Conservation (phyloP, 345 rosid species). For the Bretschneidera sinensis region DNA sequence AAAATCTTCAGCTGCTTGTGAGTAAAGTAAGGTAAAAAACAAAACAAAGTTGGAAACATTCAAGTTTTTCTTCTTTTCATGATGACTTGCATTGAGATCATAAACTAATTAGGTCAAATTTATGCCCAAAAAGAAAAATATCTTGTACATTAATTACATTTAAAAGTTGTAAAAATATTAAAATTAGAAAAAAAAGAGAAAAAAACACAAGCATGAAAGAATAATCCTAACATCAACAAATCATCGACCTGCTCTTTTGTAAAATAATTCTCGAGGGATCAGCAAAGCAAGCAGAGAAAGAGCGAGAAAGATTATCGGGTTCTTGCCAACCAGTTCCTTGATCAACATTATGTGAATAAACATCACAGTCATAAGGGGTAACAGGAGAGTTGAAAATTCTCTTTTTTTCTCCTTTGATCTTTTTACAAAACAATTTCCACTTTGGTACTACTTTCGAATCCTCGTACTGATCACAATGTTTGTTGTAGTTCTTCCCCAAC, state of each 20-base stretch:
- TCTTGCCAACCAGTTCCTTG: constrained; percentile 41
- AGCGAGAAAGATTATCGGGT: constrained; percentile 44
- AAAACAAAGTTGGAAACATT: too few relatives aligned
- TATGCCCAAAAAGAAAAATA: not conserved
- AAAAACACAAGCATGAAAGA: too few relatives aligned
- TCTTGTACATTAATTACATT: too few relatives aligned
- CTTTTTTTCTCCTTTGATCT: constrained; percentile 31
- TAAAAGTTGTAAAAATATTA: too few relatives aligned
- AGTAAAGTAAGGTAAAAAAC: not conserved
- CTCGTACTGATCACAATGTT: not conserved
- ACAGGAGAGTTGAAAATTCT: constrained; percentile 18
- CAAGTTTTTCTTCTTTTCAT: constrained; percentile 4
- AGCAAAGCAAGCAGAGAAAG: constrained; percentile 58
- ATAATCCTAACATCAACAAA: too few relatives aligned
- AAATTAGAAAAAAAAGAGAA: too few relatives aligned
- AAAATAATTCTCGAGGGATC: constrained; percentile 29
- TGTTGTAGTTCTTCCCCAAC: constrained; percentile 13
- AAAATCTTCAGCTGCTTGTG: constrained; percentile 1
- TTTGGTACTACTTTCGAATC: not conserved
- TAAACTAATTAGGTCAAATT: not conserved
- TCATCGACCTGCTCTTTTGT: not conserved
- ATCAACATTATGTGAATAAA: constrained; percentile 54
- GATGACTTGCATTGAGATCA: not conserved
- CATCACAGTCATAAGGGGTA: constrained; percentile 37
- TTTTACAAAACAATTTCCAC: constrained; percentile 39